A percentile compares a stretch with the other conserved stretches of the same genome.
phyloP scores from a whole-genome alignment of 805 yeast species.

The Yarrowia bubula region DNA sequence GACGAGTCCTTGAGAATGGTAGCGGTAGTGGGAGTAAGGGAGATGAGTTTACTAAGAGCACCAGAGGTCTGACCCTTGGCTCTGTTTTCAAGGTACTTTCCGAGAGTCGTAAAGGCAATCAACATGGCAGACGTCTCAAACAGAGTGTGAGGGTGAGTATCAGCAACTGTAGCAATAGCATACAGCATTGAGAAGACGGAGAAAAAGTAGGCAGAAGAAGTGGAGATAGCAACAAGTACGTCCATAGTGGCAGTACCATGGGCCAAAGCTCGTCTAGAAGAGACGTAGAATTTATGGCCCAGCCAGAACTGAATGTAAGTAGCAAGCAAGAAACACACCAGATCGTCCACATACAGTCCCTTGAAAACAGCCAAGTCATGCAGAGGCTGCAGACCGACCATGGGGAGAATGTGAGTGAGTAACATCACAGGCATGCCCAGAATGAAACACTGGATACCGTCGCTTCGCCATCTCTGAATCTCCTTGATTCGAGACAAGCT shows the following conservation, averaged over 20 bases:
- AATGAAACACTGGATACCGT: constrained; percentile 53
- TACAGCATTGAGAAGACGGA: constrained; percentile 62
- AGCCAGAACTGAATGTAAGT: constrained; percentile 61
- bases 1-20: constrained; percentile 44
- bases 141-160: constrained; percentile 56
- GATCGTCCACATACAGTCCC: constrained; percentile 65
- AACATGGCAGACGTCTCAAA: constrained; percentile 90
- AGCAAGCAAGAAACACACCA: constrained; percentile 58
- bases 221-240: constrained; percentile 78
- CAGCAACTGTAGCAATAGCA: constrained; percentile 34
- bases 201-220: constrained; percentile 71
- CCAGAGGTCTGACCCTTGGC: constrained; percentile 94
- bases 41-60: constrained; percentile 76
- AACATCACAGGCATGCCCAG: constrained; percentile 50
- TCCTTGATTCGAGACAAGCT: constrained; percentile 69
- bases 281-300: constrained; percentile 66
- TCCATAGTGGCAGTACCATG: constrained; percentile 89
- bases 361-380: constrained; percentile 12
- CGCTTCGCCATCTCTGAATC: constrained; percentile 64
- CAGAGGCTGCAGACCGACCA: constrained; percentile 43
- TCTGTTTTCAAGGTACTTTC: constrained; percentile 85
- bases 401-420: constrained; percentile 44
- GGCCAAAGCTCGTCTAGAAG: constrained; percentile 61
- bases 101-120: constrained; percentile 76
- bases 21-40: constrained; percentile 78